Percentiles rank a stretch among this genome's conserved stretches.
These are phyloP conservation scores for Candida vaughaniae DNA, from an alignment of 805 yeast species.

Conservation along the genomic window DNA sequence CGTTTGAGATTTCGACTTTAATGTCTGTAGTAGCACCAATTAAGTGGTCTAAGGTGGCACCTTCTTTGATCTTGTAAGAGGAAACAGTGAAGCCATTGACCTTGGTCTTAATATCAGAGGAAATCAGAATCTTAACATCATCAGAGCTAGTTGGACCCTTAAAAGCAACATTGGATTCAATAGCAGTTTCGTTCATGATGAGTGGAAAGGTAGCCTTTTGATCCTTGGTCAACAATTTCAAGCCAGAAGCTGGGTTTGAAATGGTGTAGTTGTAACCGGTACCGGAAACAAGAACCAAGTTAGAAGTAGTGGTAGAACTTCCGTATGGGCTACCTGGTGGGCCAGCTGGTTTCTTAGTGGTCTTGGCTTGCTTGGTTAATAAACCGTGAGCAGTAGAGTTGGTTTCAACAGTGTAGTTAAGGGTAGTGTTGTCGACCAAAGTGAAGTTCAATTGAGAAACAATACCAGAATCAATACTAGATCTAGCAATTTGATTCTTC, in stretches of 20 bases:
- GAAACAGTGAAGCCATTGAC: constrained; percentile 10
- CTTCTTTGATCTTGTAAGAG: constrained; percentile 13
- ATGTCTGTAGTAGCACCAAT: constrained; percentile 14
- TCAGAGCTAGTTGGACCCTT: constrained; percentile 5
- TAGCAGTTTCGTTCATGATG: constrained; percentile 8
- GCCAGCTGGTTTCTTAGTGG: constrained; percentile 10
- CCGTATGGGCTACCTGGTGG: constrained; percentile 16
- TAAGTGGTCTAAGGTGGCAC: constrained; percentile 10
- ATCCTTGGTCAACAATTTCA: constrained; percentile 5
- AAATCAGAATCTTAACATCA: constrained; percentile 4
- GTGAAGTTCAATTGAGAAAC: constrained; percentile 24
- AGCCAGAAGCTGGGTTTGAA: constrained; percentile 8
- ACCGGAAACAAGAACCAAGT: constrained; percentile 10
- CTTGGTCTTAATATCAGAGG: constrained; percentile 10
- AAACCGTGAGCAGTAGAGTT: constrained; percentile 15
- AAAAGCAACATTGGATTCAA: constrained; percentile 8
- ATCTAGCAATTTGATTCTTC: constrained; percentile 20
- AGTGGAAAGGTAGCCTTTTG: constrained; percentile 12
- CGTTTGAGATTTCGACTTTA: constrained; percentile 24
- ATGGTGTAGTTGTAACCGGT: constrained; percentile 6
- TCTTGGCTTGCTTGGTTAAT: constrained; percentile 13
- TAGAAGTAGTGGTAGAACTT: constrained; percentile 7
- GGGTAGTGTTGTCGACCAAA: constrained; percentile 19
- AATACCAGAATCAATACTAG: constrained; percentile 15
- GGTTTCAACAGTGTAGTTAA: constrained; percentile 17